Conservation (phyloP, 495 filamentous ascomycete genomes). For the Daldinia vernicosa region DNA sequence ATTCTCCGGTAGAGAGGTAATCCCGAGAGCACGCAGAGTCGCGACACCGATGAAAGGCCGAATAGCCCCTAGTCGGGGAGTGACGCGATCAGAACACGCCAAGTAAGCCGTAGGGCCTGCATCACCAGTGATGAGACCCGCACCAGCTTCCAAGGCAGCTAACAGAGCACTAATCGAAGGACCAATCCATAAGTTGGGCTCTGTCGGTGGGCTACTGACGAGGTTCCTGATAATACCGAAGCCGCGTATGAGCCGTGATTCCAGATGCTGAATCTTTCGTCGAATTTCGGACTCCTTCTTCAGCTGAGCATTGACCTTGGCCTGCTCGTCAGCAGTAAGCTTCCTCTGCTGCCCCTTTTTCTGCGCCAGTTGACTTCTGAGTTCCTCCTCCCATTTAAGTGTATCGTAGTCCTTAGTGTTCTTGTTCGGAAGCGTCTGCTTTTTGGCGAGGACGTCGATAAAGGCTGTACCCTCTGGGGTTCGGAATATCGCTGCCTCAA, state of each 20-base stretch:
- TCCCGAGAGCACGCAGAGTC: conserved; percentile 78
- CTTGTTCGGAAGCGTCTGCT: conserved; percentile 76
- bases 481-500: conserved; percentile 89
- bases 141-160: conserved; percentile 77
- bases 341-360: conserved; percentile 95
- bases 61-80: conserved; percentile 76
- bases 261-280: conserved; percentile 69
- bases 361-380: conserved; percentile 84
- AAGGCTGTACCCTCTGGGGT: conserved; percentile 88
- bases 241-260: conserved; percentile 76
- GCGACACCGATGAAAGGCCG: conserved; percentile 87
- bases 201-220: conserved; percentile 83
- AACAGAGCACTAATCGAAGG: conserved; percentile 75
- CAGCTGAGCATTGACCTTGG: conserved; percentile 90
- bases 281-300: conserved; percentile 85
- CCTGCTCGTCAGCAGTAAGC: conserved; percentile 84
- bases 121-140: conserved; percentile 80
- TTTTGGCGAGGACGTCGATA: conserved; percentile 87
- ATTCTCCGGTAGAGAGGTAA: conserved; percentile 73
- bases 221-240: conserved; percentile 84
- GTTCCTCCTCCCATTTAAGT: conserved; percentile 94
- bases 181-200: conserved; percentile 86
- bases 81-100: conserved; percentile 74
- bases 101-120: conserved; percentile 82
- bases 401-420: conserved; percentile 93